Conservation (phyloP, 164 flowering plant genomes). For the Piper longum region DNA sequence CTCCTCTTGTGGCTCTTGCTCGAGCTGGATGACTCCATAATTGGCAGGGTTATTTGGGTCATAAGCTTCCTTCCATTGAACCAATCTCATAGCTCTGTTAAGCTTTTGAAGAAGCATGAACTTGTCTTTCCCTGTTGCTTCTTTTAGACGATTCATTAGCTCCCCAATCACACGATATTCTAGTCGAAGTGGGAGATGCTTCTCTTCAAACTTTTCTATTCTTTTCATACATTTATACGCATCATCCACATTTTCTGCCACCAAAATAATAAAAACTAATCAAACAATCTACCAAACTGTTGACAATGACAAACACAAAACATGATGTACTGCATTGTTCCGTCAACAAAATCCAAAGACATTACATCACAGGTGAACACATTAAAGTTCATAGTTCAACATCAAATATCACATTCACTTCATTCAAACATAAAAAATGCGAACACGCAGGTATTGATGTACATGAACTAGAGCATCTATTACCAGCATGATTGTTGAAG, state of each 20-base stretch:
- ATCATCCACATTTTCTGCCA: constrained; percentile 60
- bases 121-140: constrained; percentile 25
- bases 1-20: constrained; percentile 14
- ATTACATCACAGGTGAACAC: not conserved
- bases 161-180: constrained; percentile 78
- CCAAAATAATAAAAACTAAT: not conserved
- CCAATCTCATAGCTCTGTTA: constrained; percentile 68
- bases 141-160: constrained; percentile 59
- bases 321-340: too few relatives aligned
- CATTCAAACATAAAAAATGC: not conserved
- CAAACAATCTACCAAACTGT: not conserved
- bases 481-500: not conserved
- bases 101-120: constrained; percentile 72
- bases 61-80: constrained; percentile 66
- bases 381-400: not conserved
- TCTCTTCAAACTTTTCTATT: constrained; percentile 76
- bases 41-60: constrained; percentile 84
- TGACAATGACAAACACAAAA: not conserved
- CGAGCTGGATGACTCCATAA: constrained; percentile 52
- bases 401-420: not conserved
- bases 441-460: not conserved
- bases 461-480: not conserved
- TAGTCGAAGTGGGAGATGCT: constrained; percentile 29
- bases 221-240: constrained; percentile 29
- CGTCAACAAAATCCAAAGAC: not conserved